These are phyloP conservation scores for Yamagishiella unicocca DNA, from an alignment of 139 green algal species.

Conservation along the genomic window DNA sequence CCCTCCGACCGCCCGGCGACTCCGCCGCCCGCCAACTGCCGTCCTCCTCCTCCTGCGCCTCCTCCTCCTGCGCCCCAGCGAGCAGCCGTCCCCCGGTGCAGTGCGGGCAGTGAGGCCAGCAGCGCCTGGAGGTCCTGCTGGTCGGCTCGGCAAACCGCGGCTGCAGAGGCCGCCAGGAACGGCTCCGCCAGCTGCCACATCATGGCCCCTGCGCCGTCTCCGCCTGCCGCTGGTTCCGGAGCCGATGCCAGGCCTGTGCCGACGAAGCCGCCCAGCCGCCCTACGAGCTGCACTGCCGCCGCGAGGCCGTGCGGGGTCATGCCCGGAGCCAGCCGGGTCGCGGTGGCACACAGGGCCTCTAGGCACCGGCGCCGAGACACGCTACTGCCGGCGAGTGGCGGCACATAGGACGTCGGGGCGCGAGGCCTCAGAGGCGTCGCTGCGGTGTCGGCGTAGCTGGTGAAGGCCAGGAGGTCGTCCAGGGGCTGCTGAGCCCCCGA, in stretches of 20 bases:
- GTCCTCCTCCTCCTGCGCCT: neutral
- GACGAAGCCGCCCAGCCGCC: neutral
- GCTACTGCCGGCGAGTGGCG: neutral
- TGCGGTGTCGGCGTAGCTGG: too few relatives aligned
- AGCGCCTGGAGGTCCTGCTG: neutral
- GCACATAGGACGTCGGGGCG: too few relatives aligned
- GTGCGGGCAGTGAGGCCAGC: neutral
- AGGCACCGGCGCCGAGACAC: constrained; percentile 9
- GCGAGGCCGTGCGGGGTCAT: neutral
- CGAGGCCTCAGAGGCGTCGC: too few relatives aligned
- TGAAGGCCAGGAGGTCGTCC: too few relatives aligned
- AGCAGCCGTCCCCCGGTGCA: neutral
- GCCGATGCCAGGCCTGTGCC: neutral
- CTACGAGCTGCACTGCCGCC: constrained; percentile 2
- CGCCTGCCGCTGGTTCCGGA: too few relatives aligned
- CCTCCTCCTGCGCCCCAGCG: neutral
- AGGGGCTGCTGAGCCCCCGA: too few relatives aligned
- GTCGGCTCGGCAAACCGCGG: neutral
- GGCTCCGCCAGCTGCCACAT: constrained; percentile 18
- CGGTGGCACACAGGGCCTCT: neutral
- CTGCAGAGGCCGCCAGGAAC: neutral
- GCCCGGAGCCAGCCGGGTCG: neutral
- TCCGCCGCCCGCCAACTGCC: too few relatives aligned
- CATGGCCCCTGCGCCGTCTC: neutral
- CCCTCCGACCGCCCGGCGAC: too few relatives aligned